Base-by-base conservation (phyloP, 768 basidiomycete species). In the Collybiopsis luxurians region DNA sequence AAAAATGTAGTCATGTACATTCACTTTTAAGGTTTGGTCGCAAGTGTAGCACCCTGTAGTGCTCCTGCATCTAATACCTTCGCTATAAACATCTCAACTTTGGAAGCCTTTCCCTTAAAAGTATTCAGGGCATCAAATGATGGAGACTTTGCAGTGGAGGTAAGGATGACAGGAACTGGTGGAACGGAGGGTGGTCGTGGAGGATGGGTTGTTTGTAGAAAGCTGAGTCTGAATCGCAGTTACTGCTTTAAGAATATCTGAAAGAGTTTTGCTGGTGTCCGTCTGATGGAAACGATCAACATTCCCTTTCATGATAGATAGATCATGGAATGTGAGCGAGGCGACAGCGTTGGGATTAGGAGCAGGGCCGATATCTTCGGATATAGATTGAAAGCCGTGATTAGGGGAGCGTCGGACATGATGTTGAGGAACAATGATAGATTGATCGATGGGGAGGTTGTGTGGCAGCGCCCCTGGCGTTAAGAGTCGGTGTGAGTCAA, bases 1-100 rank as follows among this genome's bases (percentile, higher is more conserved):
- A 74, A 61, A 49, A 68, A 71, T 27, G 65, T 57, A 11, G 60
- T 58, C 24, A 73, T 56, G 49, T 66, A 73, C 2, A 70, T 40
- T 27, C 56, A 55, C 49, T 67, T 70, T 17, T 70, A 58, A 12
- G 61, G 57, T 15, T 72, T 62, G 6, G 67, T 61, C 3, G 59
- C 23, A 23, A 72, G 57, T 7, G 60, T 48, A 39, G 51, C 21
- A 15, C 58, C 56, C 31, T 70, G 65, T 28, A 74, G 60, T 36
- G 58, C 39, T 19, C 73, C 48, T n/a, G 61, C 59, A 40, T 64
- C 61, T 13, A 59, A 34, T 42, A 75, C 60, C 55, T 71, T 69
- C 6, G 56, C 34, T 12, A 70, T 36, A 50, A 58, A 62, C 2
- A 50, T 44, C 39, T 62, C 59, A 5, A 64, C 61, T 0, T 64